Conservation (phyloP, 371 early-diverging fungal species). For the Syncephalastrum sp. region DNA sequence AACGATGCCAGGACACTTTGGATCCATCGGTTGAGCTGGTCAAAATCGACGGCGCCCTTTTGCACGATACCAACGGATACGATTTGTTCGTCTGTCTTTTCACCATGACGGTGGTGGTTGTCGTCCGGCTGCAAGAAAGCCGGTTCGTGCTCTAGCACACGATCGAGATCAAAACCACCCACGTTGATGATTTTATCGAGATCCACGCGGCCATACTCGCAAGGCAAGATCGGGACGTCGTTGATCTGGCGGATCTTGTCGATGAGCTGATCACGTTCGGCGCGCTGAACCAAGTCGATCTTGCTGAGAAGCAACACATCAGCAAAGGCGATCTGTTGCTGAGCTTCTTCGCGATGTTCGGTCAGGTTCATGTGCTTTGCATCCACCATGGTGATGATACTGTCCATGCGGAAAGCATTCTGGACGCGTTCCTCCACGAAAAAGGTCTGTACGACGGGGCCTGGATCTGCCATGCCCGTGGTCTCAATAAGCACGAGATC, state of each 20-base stretch:
- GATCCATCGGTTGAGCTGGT: slow-evolving; percentile 29
- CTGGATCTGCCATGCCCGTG: slow-evolving; percentile 44
- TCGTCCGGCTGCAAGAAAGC: slow-evolving; percentile 19
- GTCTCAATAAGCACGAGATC: slow-evolving; percentile 38
- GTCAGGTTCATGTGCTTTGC: slow-evolving; percentile 28
- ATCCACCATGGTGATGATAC: slow-evolving; percentile 40
- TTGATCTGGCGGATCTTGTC: slow-evolving; percentile 18
- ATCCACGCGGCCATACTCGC: slow-evolving; percentile 21
- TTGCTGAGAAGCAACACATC: slow-evolving; percentile 38
- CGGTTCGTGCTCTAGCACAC: slow-evolving; percentile 32
- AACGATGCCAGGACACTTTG: slow-evolving; percentile 24
- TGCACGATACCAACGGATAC: slow-evolving; percentile 26
- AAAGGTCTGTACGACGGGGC: slow-evolving; percentile 34
- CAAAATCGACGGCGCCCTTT: slow-evolving; percentile 20
- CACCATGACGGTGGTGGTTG: slow-evolving; percentile 14
- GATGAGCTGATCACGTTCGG: slow-evolving; percentile 11
- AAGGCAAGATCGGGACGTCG: slow-evolving; percentile 18
- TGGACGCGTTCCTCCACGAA: slow-evolving; percentile 29
- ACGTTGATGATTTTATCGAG: slow-evolving; percentile 25
- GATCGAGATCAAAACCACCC: slow-evolving; percentile 30
- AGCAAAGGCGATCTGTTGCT: slow-evolving; percentile 37
- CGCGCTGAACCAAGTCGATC: slow-evolving; percentile 24
- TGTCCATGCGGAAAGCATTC: slow-evolving; percentile 24
- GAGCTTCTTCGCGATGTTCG: slow-evolving; percentile 16
- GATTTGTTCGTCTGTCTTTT: slow-evolving; percentile 9